Percentiles rank a stretch among this genome's conserved stretches.
phyloP scores from a whole-genome alignment of 2,329 filamentous ascomycete genomes.

The Cadophora sp. region DNA sequence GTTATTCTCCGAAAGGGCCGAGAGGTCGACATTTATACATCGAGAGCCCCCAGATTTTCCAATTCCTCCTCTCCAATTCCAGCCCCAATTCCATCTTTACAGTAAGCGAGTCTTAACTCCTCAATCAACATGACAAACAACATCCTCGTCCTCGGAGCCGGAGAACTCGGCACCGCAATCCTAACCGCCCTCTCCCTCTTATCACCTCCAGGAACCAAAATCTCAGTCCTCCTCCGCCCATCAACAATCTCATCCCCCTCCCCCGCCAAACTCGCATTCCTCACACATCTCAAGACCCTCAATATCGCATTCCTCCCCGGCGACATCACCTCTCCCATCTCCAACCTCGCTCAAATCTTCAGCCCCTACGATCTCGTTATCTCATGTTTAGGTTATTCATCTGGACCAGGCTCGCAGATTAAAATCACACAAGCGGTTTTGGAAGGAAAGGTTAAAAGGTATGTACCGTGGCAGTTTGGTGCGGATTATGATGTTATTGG shows the following conservation, averaged over 20 bases:
- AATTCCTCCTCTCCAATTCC: background rate
- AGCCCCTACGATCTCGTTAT: constrained; percentile 61
- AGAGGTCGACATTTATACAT: too few species aligned
- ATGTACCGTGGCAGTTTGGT: constrained; percentile 77
- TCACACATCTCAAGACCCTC: constrained; percentile 47
- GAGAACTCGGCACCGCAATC: constrained; percentile 67
- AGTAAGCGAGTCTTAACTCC: background rate
- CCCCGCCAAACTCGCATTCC: constrained; percentile 54
- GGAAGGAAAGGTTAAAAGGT: constrained; percentile 56
- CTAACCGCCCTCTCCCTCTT: constrained; percentile 57
- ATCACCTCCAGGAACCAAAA: constrained; percentile 45
- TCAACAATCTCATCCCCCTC: constrained; percentile 51
- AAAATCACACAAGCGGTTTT: constrained; percentile 65
- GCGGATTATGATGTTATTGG: constrained; percentile 74
- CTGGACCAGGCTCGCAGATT: constrained; percentile 60
- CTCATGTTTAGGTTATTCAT: constrained; percentile 65
- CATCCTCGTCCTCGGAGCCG: constrained; percentile 69
- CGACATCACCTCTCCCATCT: constrained; percentile 44
- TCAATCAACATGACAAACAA: constrained; percentile 3
- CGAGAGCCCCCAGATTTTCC: too few species aligned
- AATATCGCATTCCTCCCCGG: constrained; percentile 36
- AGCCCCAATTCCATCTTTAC: background rate
- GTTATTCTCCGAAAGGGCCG: background rate
- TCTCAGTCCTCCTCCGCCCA: constrained; percentile 62
- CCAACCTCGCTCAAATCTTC: constrained; percentile 53